A percentile compares a stretch with the other conserved stretches of the same genome.
These are phyloP conservation scores for Triticum urartu DNA, from an alignment of 176 grass and related monocot genomes.

Conservation along the genomic window DNA sequence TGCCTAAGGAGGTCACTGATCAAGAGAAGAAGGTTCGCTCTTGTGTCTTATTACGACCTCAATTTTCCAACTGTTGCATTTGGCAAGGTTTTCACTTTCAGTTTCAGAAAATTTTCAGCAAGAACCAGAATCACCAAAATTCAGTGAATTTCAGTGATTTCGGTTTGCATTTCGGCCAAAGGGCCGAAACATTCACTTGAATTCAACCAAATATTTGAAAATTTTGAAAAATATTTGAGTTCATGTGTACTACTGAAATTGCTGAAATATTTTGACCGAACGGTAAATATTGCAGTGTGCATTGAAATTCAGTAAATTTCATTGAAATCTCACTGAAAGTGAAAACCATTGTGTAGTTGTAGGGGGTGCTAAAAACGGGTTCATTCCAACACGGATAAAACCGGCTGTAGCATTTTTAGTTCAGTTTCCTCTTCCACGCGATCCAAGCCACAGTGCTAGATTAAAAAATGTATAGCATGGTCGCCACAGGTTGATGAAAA, in stretches of 20 bases:
- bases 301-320: no score
- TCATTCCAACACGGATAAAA: not conserved
- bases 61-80: not conserved
- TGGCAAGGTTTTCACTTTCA: not conserved
- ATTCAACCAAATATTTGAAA: no score
- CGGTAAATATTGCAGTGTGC: no score
- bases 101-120: no score
- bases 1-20: slow-evolving; percentile 55
- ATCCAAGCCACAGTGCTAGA: not conserved
- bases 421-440: not conserved
- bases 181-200: no score
- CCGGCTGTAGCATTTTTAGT: not conserved
- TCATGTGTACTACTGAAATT: no score
- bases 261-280: no score
- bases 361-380: not conserved
- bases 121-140: no score
- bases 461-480: not conserved
- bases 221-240: no score
- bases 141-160: no score
- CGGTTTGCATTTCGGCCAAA: no score
- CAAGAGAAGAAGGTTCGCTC: slow-evolving; percentile 60
- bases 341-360: not conserved
- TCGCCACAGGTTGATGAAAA: not conserved
- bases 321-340: no score
- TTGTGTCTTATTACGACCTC: slow-evolving; percentile 12